Percentiles rank a stretch among this genome's conserved stretches.
Evolutionary conservation across 2,329 filamentous ascomycete genomes (phyloP).

Genomic region (Botrytis deweyae): DNA sequence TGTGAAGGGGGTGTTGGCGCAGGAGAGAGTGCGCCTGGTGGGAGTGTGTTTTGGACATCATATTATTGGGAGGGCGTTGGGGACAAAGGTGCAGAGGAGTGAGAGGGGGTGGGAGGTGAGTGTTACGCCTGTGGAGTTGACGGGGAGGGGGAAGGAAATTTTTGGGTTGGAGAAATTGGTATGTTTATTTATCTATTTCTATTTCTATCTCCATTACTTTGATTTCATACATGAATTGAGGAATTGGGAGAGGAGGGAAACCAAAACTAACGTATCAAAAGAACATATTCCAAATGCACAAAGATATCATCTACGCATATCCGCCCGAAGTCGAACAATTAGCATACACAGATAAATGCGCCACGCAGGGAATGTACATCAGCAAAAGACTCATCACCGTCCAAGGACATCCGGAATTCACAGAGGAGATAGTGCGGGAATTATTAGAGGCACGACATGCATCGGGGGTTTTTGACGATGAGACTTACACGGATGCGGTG

Average conservation of each 20-base stretch:
- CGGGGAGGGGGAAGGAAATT: slow-evolving; percentile 65
- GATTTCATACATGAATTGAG: not conserved
- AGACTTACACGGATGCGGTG: slow-evolving; percentile 67
- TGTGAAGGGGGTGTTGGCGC: slow-evolving; percentile 56
- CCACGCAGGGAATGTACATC: slow-evolving; percentile 77
- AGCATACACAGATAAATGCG: slow-evolving; percentile 64
- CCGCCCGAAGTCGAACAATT: slow-evolving; percentile 62
- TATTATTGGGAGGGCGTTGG: slow-evolving; percentile 73
- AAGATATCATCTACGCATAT: slow-evolving; percentile 67
- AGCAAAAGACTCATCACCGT: slow-evolving; percentile 68
- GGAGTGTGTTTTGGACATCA: slow-evolving; percentile 89
- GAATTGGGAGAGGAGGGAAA: too few relatives aligned
- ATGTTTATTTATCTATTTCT: slow-evolving; percentile 29
- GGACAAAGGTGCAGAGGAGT: slow-evolving; percentile 63
- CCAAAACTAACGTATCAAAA: slow-evolving; percentile 36
- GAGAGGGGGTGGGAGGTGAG: slow-evolving; percentile 78
- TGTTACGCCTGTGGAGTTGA: slow-evolving; percentile 68
- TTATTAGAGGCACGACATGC: slow-evolving; percentile 64
- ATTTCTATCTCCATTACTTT: not conserved
- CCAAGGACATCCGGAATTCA: slow-evolving; percentile 87
- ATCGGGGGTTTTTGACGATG: slow-evolving; percentile 67
- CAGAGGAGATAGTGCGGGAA: slow-evolving; percentile 66
- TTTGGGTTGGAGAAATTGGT: slow-evolving; percentile 65
- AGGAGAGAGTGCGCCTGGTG: slow-evolving; percentile 66
- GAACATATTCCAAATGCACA: slow-evolving; percentile 83